A percentile compares a stretch with the other conserved stretches of the same genome.
These are phyloP conservation scores for Boletus speciosus DNA, from an alignment of 768 basidiomycete species.

Conservation along the genomic window DNA sequence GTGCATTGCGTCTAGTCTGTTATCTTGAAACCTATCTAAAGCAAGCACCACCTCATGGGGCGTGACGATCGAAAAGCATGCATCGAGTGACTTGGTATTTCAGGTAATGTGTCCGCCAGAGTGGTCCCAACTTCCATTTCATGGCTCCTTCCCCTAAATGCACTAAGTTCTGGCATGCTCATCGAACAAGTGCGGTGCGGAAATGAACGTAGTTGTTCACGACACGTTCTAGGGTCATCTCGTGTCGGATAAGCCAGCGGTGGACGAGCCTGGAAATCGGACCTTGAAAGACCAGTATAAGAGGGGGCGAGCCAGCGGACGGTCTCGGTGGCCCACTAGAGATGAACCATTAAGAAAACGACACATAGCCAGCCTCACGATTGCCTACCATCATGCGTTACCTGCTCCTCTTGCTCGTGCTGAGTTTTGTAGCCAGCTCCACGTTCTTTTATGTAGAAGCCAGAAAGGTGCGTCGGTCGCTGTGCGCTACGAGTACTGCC, in stretches of 20 bases:
- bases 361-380: background rate
- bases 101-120: constrained; percentile 3
- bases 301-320: constrained; percentile 6
- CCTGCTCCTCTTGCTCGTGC: constrained; percentile 28
- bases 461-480: constrained; percentile 21
- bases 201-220: constrained; percentile 16
- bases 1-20: background rate
- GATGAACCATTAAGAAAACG: constrained; percentile 25
- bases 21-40: background rate
- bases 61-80: constrained; percentile 13
- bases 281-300: constrained; percentile 27
- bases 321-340: constrained; percentile 25
- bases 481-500: background rate
- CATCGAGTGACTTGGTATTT: background rate
- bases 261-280: constrained; percentile 10
- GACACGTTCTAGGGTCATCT: constrained; percentile 27
- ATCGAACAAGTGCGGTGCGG: constrained; percentile 12
- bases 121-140: constrained; percentile 18
- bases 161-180: constrained; percentile 1
- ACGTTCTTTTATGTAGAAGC: constrained; percentile 32
- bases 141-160: constrained; percentile 1
- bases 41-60: background rate
- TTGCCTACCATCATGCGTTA: constrained; percentile 19
- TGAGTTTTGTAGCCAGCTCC: constrained; percentile 27
- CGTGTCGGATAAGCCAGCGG: constrained; percentile 11